These are phyloP conservation scores for Saccharomycopsis fodiens DNA, from an alignment of 805 yeast genomes.

Conservation along the genomic window DNA sequence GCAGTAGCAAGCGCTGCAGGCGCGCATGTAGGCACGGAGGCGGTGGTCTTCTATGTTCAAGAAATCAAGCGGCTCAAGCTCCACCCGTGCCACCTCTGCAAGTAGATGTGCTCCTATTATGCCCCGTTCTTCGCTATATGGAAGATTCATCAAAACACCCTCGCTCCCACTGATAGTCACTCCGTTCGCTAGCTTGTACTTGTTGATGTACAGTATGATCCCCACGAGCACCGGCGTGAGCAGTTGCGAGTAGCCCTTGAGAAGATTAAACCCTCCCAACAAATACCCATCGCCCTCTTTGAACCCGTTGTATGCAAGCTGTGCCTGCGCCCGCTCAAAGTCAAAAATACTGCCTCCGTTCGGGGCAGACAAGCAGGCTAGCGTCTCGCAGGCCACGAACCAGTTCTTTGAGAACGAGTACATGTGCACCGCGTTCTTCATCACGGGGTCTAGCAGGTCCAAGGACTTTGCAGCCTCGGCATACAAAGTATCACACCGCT, in stretches of 20 bases:
- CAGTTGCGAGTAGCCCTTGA: slow-evolving; percentile 7
- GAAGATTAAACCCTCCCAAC: slow-evolving; percentile 5
- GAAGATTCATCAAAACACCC: slow-evolving; percentile 1
- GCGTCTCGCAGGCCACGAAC: slow-evolving; percentile 3
- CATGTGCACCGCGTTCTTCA: slow-evolving; percentile 5
- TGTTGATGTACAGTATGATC: slow-evolving; percentile 1
- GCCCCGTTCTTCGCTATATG: slow-evolving; percentile 2
- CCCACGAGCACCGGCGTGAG: slow-evolving; percentile 4
- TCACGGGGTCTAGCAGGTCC: slow-evolving; percentile 2
- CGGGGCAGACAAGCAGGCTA: slow-evolving; percentile 8
- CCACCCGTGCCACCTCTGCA: slow-evolving; percentile 1
- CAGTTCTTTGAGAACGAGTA: slow-evolving; percentile 6
- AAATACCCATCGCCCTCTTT: slow-evolving; percentile 1
- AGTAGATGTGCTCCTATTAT: slow-evolving; percentile 2
- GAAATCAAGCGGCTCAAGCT: slow-evolving; percentile 3
- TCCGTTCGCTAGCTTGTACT: background rate
- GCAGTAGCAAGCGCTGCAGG: slow-evolving; percentile 1
- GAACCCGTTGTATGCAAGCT: slow-evolving; percentile 1
- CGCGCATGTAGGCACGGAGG: slow-evolving; percentile 4
- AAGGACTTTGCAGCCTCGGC: background rate
- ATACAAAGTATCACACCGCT: slow-evolving; percentile 1
- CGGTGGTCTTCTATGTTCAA: background rate
- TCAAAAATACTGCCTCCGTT: slow-evolving; percentile 2
- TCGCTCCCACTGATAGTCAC: slow-evolving; percentile 3
- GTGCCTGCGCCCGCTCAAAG: background rate